Evolutionary conservation across 176 grass and related monocot species (phyloP).

Genomic region (Bothriochloa decipiens): DNA sequence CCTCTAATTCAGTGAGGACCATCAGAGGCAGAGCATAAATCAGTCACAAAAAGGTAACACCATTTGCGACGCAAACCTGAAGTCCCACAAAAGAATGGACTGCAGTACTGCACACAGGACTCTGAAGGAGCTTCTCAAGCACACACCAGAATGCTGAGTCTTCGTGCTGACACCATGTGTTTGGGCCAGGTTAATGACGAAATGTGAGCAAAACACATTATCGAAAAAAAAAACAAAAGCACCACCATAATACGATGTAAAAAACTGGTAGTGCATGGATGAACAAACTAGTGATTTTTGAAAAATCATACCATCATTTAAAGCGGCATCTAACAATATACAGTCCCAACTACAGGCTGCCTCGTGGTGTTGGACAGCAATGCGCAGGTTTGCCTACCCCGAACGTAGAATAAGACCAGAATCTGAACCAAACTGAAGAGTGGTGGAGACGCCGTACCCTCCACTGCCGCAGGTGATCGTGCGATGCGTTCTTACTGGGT

Average conservation of each 20-base stretch:
- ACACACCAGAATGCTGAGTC: background rate
- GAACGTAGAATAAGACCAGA: background rate
- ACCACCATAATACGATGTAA: background rate
- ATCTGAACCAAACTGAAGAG: background rate
- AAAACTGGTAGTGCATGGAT: background rate
- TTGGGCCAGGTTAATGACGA: background rate
- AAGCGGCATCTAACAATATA: background rate
- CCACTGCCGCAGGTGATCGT: slow-evolving; percentile 62
- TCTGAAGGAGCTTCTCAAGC: background rate
- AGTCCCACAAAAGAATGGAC: background rate
- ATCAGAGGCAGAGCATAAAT: background rate
- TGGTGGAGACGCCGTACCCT: slow-evolving; percentile 50
- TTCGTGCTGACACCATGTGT: background rate
- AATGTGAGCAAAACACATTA: background rate
- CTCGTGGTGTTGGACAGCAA: background rate
- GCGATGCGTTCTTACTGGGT: slow-evolving; percentile 66
- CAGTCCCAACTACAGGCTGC: background rate
- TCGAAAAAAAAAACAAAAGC: background rate
- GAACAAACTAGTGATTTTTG: background rate
- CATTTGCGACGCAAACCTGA: background rate
- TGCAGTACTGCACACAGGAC: background rate
- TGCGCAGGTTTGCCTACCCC: background rate
- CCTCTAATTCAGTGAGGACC: background rate
- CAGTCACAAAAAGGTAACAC: background rate
- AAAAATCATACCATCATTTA: background rate